Percentiles rank a stretch among this genome's conserved stretches.
These are phyloP conservation scores for Vanderwaltozyma polyspora DNA, from an alignment of 805 yeast genomes.

Conservation along the genomic window DNA sequence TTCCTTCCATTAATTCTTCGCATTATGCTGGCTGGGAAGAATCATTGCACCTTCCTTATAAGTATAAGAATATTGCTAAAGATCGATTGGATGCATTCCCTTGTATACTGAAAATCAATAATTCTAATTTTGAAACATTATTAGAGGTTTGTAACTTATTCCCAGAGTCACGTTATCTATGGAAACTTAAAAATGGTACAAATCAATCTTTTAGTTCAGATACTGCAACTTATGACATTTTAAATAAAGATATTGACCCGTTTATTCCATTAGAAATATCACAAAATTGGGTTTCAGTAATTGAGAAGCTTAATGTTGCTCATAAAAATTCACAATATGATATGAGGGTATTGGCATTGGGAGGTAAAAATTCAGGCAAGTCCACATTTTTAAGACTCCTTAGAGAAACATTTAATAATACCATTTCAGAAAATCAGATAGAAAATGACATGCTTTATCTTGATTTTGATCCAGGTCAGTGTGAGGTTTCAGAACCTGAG, in stretches of 20 bases:
- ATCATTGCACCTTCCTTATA: conserved; percentile 5
- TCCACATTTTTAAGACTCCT: conserved; percentile 55
- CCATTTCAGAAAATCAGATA: conserved; percentile 5
- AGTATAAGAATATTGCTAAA: conserved; percentile 3
- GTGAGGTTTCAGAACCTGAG: conserved; percentile 66
- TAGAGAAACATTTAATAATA: conserved; percentile 32
- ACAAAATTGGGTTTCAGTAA: conserved; percentile 12
- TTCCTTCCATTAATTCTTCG: conserved; percentile 21
- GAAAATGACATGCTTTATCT: conserved; percentile 31
- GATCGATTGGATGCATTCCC: conserved; percentile 10
- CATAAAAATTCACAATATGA: conserved; percentile 16
- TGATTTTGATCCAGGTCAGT: conserved; percentile 86
- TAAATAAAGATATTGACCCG: conserved; percentile 5
- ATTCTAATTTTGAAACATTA: conserved; percentile 8
- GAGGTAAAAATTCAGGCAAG: conserved; percentile 71
- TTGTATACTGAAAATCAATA: conserved; percentile 16
- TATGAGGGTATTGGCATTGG: conserved; percentile 28
- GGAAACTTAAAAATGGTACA: conserved; percentile 11
- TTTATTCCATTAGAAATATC: conserved; percentile 12
- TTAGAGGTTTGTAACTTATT: conserved; percentile 8
- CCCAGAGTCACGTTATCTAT: conserved; percentile 14
- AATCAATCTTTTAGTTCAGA: conserved; percentile 2
- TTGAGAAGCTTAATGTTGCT: conserved; percentile 15
- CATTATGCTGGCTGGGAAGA: conserved; percentile 27
- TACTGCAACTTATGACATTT: conserved; percentile 8